Evolutionary conservation across 495 filamentous ascomycete species (phyloP), one percentile per base, ranked within the genome.

Genomic region (Pseudotulostoma volvatum): DNA sequence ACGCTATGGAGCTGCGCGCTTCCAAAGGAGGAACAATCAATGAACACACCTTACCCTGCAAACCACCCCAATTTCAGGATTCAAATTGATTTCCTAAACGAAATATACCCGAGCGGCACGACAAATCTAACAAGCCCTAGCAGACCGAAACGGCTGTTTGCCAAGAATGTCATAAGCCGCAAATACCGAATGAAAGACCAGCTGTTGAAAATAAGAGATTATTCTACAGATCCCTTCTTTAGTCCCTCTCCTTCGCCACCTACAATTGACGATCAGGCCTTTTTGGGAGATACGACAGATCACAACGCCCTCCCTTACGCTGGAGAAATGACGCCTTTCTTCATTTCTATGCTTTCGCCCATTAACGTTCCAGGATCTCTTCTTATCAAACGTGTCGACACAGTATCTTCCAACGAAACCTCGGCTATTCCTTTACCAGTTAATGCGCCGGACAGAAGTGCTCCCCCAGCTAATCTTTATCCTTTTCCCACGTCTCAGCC

Each of bases 261-360:
- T 4, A 64, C 59, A 31, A 55, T 73, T 9, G 64, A 72, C 11
- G 84, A 94, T 15, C 76, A 81, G 42, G 60, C 55, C 13, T 93
- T 93, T 52, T 50, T 94, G 4, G 85, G 86, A 17, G 80, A 85
- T 44, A 85, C 81, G 8, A 88, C 84, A 9, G 90, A 97, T 41
- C 60, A 67, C 1, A 73, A 76, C 44, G 68, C 76, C 33, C 67
- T 66, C 1, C 68, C 63, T 2, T 67, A 64, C 43, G 58, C 57
- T 0, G 67, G 67, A 43, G 66, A 73, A 49, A 57, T 57, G 34
- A 70, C 68, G 0, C 70, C 69, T 1, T 71, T 74, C 49, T 68
- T 57, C 46, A 58, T 70, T 39, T 63, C 58, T 13, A 46, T 71
- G 31, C 50, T 66, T 16, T 56, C 58, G 1, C 40, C 54, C n/a